These are phyloP conservation scores for Claviceps arundinis DNA, from an alignment of 2,329 filamentous ascomycete genomes.

Conservation along the genomic window DNA sequence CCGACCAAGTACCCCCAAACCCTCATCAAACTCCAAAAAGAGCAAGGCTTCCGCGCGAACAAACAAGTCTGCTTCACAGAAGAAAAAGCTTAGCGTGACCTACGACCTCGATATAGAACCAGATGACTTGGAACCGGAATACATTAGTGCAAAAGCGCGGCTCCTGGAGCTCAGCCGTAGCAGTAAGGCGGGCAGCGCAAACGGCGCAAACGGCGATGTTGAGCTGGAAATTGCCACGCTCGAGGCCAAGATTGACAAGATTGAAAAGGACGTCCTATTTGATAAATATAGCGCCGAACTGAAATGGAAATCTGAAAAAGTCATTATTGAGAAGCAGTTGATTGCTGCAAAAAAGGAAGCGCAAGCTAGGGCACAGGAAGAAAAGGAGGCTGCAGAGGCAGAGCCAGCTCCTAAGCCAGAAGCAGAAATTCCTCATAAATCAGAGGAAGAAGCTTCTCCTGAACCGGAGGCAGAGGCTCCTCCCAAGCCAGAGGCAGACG, in stretches of 20 bases:
- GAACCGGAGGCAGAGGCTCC: conserved; percentile 20
- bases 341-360: conserved; percentile 31
- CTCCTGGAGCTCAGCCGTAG: conserved; percentile 38
- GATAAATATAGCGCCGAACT: conserved; percentile 52
- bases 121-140: conserved; percentile 61
- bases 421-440: conserved; percentile 19
- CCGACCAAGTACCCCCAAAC: conserved; percentile 35
- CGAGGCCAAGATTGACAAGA: conserved; percentile 58
- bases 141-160: conserved; percentile 59
- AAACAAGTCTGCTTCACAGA: conserved; percentile 6
- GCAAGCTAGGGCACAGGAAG: conserved; percentile 12
- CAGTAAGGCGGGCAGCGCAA: conserved; percentile 11
- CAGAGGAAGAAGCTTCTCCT: conserved; percentile 21
- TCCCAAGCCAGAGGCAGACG: conserved; percentile 9
- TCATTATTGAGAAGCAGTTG: conserved; percentile 49
- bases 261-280: conserved; percentile 68
- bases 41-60: conserved; percentile 20
- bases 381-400: conserved; percentile 9
- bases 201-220: conserved; percentile 11
- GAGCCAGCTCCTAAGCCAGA: conserved; percentile 9
- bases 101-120: conserved; percentile 62
- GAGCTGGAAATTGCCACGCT: conserved; percentile 48
- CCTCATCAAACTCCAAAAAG: conserved; percentile 15
- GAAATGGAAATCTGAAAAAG: conserved; percentile 47
- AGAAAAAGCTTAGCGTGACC: conserved; percentile 32